A percentile compares a stretch with the other conserved stretches of the same genome.
Evolutionary conservation across 2,329 filamentous ascomycete species (phyloP).

Genomic region (Ceratocystiopsis brevicomis): DNA sequence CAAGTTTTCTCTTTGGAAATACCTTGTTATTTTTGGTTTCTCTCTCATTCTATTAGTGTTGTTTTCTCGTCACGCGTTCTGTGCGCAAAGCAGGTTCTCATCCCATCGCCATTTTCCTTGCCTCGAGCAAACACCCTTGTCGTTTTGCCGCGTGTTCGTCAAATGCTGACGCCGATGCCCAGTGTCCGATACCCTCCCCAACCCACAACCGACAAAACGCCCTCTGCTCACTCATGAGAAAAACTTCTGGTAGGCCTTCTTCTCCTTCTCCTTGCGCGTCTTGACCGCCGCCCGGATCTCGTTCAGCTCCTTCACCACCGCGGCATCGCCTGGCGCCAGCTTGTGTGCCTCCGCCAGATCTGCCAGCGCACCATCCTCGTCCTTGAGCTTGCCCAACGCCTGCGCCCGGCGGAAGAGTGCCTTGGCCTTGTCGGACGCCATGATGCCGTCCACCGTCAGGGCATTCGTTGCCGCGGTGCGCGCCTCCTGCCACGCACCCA

Average conservation of each 20-base stretch:
- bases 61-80: too few species aligned
- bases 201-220: neutral
- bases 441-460: slow-evolving; percentile 44
- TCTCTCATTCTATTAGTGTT: too few species aligned
- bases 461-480: slow-evolving; percentile 53
- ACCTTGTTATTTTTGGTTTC: too few species aligned
- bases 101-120: too few species aligned
- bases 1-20: too few species aligned
- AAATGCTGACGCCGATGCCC: too few species aligned
- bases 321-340: slow-evolving; percentile 56
- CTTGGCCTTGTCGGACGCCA: slow-evolving; percentile 71
- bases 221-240: slow-evolving; percentile 48
- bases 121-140: too few species aligned
- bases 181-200: too few species aligned
- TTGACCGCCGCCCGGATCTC: slow-evolving; percentile 59
- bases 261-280: slow-evolving; percentile 67
- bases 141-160: too few species aligned
- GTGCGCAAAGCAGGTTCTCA: too few species aligned
- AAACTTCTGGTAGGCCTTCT: slow-evolving; percentile 82
- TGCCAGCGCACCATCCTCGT: slow-evolving; percentile 62
- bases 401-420: slow-evolving; percentile 67
- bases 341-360: slow-evolving; percentile 59
- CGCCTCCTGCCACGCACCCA: slow-evolving; percentile 51
- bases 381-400: slow-evolving; percentile 58
- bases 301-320: slow-evolving; percentile 54